A percentile compares a stretch with the other conserved stretches of the same genome.
Conservation (phyloP, 163 green algal species). For the Scenedesmus sp. region DNA sequence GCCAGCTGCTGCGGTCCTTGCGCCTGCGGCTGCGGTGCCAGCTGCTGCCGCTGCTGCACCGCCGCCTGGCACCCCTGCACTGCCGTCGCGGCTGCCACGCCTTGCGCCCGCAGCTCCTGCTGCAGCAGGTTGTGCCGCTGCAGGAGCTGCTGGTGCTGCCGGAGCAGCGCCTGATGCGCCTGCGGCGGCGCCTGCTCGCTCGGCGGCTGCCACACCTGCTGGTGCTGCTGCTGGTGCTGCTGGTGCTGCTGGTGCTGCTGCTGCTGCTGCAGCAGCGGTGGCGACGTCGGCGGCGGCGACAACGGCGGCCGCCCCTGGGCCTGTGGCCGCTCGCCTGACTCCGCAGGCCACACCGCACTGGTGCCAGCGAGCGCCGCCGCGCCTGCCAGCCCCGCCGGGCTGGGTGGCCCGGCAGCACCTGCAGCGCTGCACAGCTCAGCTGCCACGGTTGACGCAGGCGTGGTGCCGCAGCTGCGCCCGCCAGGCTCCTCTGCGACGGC, state of each 20-base stretch:
- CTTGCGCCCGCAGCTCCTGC: constrained; percentile 9
- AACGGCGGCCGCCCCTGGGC: too few relatives aligned
- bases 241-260: constrained; percentile 4
- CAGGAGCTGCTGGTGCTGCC: constrained; percentile 13
- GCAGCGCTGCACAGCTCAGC: neutral
- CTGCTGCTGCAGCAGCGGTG: neutral
- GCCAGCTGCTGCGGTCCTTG: neutral
- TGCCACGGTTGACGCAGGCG: neutral
- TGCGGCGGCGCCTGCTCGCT: neutral
- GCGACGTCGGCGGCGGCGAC: too few relatives aligned
- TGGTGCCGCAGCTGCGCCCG: too few relatives aligned
- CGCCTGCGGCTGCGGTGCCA: neutral
- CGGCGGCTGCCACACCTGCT: neutral
- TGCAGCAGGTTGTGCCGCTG: neutral
- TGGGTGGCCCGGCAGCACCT: neutral
- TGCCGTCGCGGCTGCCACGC: neutral
- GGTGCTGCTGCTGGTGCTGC: neutral
- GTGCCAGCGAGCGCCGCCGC: too few relatives aligned
- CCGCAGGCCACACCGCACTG: too few relatives aligned
- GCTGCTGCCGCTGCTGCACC: neutral
- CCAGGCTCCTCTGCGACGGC: too few relatives aligned
- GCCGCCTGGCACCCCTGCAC: neutral
- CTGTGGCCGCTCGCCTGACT: too few relatives aligned
- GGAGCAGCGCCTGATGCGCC: neutral
- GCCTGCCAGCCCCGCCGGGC: too few relatives aligned